Evolutionary conservation across 192 early-diverging fungal species (phyloP), one percentile per base, ranked within the genome.

Genomic region (Lunasporangiospora selenospora): DNA sequence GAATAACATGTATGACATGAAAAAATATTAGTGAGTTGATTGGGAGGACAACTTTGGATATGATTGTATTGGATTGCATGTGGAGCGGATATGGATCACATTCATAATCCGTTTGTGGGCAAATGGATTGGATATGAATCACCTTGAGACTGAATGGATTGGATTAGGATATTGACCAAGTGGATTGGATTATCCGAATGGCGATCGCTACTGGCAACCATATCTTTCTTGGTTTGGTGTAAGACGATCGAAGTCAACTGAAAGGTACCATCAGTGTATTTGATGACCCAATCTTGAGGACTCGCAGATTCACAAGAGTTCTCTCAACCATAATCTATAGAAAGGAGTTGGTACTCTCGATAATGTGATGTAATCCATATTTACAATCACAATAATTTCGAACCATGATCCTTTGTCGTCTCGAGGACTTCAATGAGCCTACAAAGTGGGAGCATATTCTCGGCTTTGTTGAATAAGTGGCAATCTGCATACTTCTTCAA

Each of bases 401-500:
- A 11, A 48, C 13, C 24, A 23, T 11, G 29, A 48, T 27, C 51
- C 51, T 53, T 53, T 6, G n/a, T 38, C 3, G 31, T 34, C 19
- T 38, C n/a, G 12, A 53, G 30, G 36, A 53, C 24, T 38, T 53
- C 34, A 6, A 53, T n/a, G 13, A 53, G 5, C 19, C 51, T 31
- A 23, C 11, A 13, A 13, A 58, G 23, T 18, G 56, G 56, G 44
- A 47, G 47, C 56, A 58, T 8, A 23, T 58, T 58, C 15, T 38
- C 44, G 19, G 56, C 43, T 10, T 27, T 42, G 32, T 42, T 58
- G 34, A 42, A 58, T 32, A 58, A 47, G 44, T 23, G 47, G 56
- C 56, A 58, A 7, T 47, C 23, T 46, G 56, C 56, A 47, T 58
- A 58, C 30, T 42, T 46, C 34, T 42, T 33, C 9, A 58, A 38